Percentiles rank a stretch among this genome's conserved stretches.
Conservation (phyloP, 768 basidiomycete genomes). For the Russula abietina region DNA sequence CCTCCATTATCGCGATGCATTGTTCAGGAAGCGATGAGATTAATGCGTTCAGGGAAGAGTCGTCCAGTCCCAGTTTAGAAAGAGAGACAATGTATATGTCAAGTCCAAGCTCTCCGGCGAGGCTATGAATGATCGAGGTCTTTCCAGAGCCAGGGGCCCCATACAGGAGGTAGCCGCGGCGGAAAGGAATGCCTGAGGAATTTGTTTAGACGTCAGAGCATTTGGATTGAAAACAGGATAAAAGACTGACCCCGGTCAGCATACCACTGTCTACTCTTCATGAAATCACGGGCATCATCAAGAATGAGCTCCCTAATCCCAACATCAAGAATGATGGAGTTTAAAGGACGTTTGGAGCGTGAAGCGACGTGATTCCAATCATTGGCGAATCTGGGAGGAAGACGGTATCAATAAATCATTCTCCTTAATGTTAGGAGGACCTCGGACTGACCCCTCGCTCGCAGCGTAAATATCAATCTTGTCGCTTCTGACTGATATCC, state of each 20-base stretch:
- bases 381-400: conserved; percentile 24
- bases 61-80: conserved; percentile 57
- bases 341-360: conserved; percentile 58
- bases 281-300: conserved; percentile 65
- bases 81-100: conserved; percentile 70
- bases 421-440: neutral
- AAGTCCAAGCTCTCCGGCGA: conserved; percentile 73
- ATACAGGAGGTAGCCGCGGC: conserved; percentile 72
- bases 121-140: conserved; percentile 67
- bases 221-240: neutral
- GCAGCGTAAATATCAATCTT: conserved; percentile 41
- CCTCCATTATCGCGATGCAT: conserved; percentile 78
- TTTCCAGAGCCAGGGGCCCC: conserved; percentile 77
- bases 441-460: conserved; percentile 36
- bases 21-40: conserved; percentile 59
- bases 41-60: conserved; percentile 49
- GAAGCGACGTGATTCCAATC: conserved; percentile 51
- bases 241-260: conserved; percentile 46
- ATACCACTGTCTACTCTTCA: conserved; percentile 68
- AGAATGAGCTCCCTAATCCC: conserved; percentile 60
- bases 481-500: conserved; percentile 9
- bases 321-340: conserved; percentile 65
- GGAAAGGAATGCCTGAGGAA: conserved; percentile 55
- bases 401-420: neutral
- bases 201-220: neutral